Conservation (phyloP, 768 basidiomycete genomes). For the Hysterangium stoloniferum region DNA sequence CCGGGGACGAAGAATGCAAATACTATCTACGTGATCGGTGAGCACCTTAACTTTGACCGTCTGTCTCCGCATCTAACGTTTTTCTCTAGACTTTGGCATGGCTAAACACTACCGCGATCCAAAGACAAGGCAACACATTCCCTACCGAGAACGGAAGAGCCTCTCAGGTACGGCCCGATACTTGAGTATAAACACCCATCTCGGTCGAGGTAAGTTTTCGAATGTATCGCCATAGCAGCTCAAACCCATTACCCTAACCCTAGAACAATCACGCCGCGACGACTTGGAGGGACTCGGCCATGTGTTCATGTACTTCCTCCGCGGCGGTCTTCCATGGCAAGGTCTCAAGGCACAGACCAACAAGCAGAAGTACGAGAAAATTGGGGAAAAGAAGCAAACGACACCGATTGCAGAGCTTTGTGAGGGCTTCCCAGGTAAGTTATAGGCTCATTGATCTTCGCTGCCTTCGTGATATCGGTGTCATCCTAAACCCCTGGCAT, state of each 20-base stretch:
- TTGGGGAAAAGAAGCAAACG: slow-evolving; percentile 97
- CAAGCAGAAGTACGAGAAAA: slow-evolving; percentile 99
- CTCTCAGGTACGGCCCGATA: slow-evolving; percentile 95
- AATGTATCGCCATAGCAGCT: neutral
- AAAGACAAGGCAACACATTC: slow-evolving; percentile 95
- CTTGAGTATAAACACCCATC: slow-evolving; percentile 99
- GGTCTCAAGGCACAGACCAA: slow-evolving; percentile 96
- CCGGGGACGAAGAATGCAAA: slow-evolving; percentile 88
- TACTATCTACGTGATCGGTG: slow-evolving; percentile 79
- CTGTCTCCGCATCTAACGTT: neutral
- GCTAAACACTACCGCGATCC: slow-evolving; percentile 99
- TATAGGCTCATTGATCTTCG: slow-evolving; percentile 4
- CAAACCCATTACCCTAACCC: neutral
- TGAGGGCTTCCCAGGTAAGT: slow-evolving; percentile 91
- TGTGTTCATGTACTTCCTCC: slow-evolving; percentile 98
- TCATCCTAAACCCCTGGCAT: too few relatives aligned
- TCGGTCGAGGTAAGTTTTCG: slow-evolving; percentile 72
- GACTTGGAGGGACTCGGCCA: slow-evolving; percentile 96
- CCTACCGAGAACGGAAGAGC: slow-evolving; percentile 98
- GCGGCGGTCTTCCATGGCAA: slow-evolving; percentile 97
- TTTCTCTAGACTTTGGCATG: slow-evolving; percentile 85
- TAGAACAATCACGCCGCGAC: slow-evolving; percentile 73
- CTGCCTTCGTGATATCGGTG: too few relatives aligned
- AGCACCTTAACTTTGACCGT: slow-evolving; percentile 22
- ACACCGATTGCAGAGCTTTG: slow-evolving; percentile 89